A percentile compares a stretch with the other conserved stretches of the same genome.
Conservation (phyloP, 169 alveolate species). For the Ichthyophthirius multifiliis region DNA sequence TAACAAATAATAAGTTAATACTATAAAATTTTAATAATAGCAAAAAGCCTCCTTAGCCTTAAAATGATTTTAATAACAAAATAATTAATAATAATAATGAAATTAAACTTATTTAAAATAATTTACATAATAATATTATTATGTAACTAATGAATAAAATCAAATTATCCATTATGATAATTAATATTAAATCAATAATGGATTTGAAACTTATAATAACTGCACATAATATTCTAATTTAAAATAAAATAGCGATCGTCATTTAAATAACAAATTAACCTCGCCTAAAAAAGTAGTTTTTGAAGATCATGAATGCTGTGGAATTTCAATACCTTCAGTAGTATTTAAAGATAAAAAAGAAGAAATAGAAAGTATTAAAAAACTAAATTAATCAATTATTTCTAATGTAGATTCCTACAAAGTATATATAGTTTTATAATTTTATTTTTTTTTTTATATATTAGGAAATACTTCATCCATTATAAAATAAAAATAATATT, state of each 20-base stretch:
- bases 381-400: not conserved
- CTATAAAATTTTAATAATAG: too few species aligned
- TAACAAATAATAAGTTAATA: too few species aligned
- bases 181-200: not conserved
- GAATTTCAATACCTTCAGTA: not conserved
- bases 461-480: not conserved
- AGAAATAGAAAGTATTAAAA: not conserved
- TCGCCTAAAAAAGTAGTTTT: not conserved
- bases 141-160: not conserved
- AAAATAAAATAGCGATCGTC: not conserved
- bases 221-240: not conserved
- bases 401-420: not conserved
- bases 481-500: not conserved
- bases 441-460: not conserved
- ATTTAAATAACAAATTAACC: not conserved
- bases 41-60: too few species aligned
- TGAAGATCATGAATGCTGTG: constrained; percentile 1
- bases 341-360: not conserved
- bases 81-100: too few species aligned
- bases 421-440: not conserved
- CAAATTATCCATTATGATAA: not conserved
- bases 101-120: too few species aligned
- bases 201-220: not conserved
- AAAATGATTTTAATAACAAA: too few species aligned
- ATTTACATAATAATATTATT: too few species aligned